Evolutionary conservation across 805 yeast species (phyloP), one percentile per base, ranked within the genome.

Genomic region (Spathaspora arborariae): DNA sequence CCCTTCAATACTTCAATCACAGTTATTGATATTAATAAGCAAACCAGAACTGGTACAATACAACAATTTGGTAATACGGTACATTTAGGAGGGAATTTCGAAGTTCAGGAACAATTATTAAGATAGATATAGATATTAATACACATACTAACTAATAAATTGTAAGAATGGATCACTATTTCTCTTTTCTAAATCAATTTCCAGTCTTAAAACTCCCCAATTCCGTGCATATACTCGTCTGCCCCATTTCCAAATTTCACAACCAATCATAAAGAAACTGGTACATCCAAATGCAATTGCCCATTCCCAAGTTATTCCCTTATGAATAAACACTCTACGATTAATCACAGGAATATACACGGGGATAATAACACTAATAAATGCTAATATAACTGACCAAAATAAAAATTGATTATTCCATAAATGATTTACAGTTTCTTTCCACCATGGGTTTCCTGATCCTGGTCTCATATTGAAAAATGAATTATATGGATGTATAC

Each of bases 311-410:
- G 82, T 77, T 52, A 88, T 86, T 6, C 82, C 80, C 24, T 63
- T 70, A 63, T 88, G 96, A 55, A 83, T 70, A 62, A 88, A 88
- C 7, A 88, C 96, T 51, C 78, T 76, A 39, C 74, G 68, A 63
- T 88, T 88, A 59, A 88, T 87, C 13, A 85, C 95, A 5, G 96
- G 96, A 52, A 88, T 88, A 65, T 88, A 88, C 34, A 88, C 80
- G 15, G 86, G 84, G 38, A 96, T 96, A 77, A 88, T 83, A 3
- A 85, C 82, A 2, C 88, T 75, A 11, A 77, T 63, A 51, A 85
- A 78, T 1, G 94, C 96, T 44, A 78, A 68, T 27, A 84, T 59
- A 40, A 88, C 78, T 0, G 96, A 86, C 90, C 91, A 87, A 70
- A 88, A 85, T 57, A 88, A 71, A 52, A 88, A 81, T 63, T 85